phyloP scores from a whole-genome alignment of 495 filamentous ascomycete species.

The Trichodelitschia bisporula region DNA sequence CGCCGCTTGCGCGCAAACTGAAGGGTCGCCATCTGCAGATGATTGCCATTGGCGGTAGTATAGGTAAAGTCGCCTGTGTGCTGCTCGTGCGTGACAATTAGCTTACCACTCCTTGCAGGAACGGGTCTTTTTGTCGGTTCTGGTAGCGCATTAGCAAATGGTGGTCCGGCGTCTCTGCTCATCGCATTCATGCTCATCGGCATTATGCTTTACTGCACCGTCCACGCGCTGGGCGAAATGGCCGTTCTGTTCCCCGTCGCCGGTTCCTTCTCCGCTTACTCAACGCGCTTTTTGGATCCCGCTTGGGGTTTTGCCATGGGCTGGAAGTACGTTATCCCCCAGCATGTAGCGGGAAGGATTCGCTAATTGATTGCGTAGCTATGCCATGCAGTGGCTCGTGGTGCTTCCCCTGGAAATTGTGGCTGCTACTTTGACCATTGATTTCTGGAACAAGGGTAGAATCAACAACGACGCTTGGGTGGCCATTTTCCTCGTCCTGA shows the following conservation, averaged over 20 bases:
- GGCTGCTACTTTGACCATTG: constrained; percentile 67
- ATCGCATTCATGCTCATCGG: constrained; percentile 68
- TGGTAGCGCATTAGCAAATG: constrained; percentile 47
- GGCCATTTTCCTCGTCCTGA: constrained; percentile 19
- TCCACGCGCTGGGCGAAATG: constrained; percentile 81
- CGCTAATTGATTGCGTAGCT: constrained; percentile 22
- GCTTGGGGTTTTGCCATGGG: constrained; percentile 98
- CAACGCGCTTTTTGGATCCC: constrained; percentile 76
- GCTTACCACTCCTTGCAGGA: constrained; percentile 22
- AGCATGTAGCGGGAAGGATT: constrained; percentile 1
- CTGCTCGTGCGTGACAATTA: not conserved
- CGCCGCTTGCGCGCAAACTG: constrained; percentile 47
- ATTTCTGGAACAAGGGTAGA: constrained; percentile 45
- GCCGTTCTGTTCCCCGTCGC: constrained; percentile 78
- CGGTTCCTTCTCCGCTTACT: constrained; percentile 81
- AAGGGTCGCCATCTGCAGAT: constrained; percentile 82
- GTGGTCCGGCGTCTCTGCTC: constrained; percentile 67
- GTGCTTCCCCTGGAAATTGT: constrained; percentile 79
- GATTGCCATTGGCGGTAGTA: constrained; percentile 91
- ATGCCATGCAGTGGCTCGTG: constrained; percentile 82
- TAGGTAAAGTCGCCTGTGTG: constrained; percentile 29
- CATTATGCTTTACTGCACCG: constrained; percentile 73
- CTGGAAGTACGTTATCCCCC: constrained; percentile 42
- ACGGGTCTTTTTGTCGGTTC: constrained; percentile 84
- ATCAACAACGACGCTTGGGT: constrained; percentile 60